Conservation (phyloP, 768 basidiomycete species). For the Mycena rebaudengoi region DNA sequence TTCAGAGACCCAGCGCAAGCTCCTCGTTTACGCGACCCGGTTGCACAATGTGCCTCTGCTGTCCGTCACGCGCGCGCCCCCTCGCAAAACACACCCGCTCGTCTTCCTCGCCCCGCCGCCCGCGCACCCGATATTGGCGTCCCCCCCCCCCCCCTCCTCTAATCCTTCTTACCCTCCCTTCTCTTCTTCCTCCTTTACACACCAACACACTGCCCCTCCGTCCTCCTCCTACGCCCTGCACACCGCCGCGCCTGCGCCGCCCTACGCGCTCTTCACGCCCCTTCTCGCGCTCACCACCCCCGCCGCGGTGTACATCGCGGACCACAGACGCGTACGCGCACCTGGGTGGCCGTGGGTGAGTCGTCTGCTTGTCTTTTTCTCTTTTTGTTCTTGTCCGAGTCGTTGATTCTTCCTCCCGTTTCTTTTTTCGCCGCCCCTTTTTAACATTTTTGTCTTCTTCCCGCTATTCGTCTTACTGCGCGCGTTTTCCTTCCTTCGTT, state of each 20-base stretch:
- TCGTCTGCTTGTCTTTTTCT: conserved; percentile 58
- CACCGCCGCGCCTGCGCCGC: conserved; percentile 71
- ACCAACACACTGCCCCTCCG: conserved; percentile 46
- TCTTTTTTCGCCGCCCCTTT: too few relatives aligned
- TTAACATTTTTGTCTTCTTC: too few relatives aligned
- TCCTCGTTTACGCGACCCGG: conserved; percentile 65
- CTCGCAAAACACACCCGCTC: neutral
- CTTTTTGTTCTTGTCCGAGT: too few relatives aligned
- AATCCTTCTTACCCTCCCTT: too few relatives aligned
- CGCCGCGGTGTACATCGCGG: conserved; percentile 67
- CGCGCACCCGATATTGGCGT: too few relatives aligned
- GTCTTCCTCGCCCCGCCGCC: too few relatives aligned
- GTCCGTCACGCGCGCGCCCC: neutral
- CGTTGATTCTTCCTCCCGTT: too few relatives aligned
- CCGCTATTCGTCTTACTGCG: too few relatives aligned
- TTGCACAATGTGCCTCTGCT: conserved; percentile 81
- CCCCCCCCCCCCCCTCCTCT: too few relatives aligned
- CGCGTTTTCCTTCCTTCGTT: too few relatives aligned
- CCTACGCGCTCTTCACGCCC: too few relatives aligned
- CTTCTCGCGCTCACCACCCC: conserved; percentile 70
- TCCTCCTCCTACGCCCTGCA: conserved; percentile 73
- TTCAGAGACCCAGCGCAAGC: conserved; percentile 54
- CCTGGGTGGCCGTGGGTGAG: conserved; percentile 68
- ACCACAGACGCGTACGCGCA: conserved; percentile 88
- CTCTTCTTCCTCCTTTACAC: too few relatives aligned